Conservation (phyloP, 192 early-diverging fungal species). For the Phlyctochytrium arcticum region DNA sequence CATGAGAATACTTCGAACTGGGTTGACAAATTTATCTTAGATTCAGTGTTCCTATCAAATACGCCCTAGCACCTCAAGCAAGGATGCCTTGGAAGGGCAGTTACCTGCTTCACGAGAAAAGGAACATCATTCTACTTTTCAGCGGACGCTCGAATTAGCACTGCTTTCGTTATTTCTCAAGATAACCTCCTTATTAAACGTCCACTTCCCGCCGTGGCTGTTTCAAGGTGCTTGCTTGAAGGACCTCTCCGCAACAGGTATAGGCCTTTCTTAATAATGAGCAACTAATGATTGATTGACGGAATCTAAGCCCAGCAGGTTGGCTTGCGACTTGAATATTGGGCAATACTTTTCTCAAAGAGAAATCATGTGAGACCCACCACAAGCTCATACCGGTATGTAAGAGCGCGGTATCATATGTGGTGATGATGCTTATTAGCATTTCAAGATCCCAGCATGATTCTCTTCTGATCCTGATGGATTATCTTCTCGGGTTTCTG, state of each 20-base stretch:
- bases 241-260: constrained; percentile 20
- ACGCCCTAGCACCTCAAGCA: no score
- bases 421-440: constrained; percentile 23
- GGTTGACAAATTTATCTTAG: no score
- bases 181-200: no score
- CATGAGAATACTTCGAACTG: no score
- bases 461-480: constrained; percentile 89
- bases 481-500: constrained; percentile 74
- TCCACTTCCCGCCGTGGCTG: constrained; percentile 40
- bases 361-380: constrained; percentile 64
- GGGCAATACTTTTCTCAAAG: constrained; percentile 59
- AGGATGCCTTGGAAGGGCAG: no score
- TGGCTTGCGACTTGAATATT: constrained; percentile 80
- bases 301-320: constrained; percentile 74
- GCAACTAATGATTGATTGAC: constrained; percentile 51
- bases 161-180: no score
- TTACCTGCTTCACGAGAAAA: no score
- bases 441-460: constrained; percentile 96
- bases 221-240: constrained; percentile 11
- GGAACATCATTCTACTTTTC: no score
- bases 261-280: not conserved
- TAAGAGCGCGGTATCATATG: not conserved
- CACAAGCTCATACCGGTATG: not conserved
- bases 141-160: no score
- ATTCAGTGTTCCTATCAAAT: no score